These are phyloP conservation scores for Trichoderma sp. DNA, from an alignment of 2,329 filamentous ascomycete species.

Conservation along the genomic window DNA sequence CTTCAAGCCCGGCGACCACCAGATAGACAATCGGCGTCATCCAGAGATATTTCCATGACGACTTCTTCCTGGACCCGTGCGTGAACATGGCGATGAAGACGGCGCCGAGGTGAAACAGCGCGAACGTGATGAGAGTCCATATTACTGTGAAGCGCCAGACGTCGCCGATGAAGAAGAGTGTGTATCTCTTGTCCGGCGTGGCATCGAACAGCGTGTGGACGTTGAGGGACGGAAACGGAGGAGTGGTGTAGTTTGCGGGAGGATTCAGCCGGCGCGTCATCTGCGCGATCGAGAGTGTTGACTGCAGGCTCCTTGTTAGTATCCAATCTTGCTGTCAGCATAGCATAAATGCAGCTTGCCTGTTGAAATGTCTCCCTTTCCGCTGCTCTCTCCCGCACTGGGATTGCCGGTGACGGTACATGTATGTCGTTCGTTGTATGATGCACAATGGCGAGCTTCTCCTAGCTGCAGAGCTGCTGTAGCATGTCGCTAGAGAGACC, in stretches of 20 bases:
- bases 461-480: not conserved
- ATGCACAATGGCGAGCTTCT: not conserved
- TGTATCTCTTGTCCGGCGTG: constrained; percentile 47
- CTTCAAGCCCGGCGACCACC: constrained; percentile 73
- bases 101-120: constrained; percentile 71
- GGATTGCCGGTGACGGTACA: not conserved
- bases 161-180: constrained; percentile 72
- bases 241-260: constrained; percentile 61
- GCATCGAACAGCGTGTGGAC: constrained; percentile 59
- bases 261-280: constrained; percentile 36
- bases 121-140: constrained; percentile 83
- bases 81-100: constrained; percentile 71
- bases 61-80: constrained; percentile 60
- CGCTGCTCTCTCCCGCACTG: not conserved
- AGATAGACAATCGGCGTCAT: constrained; percentile 70
- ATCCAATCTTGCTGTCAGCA: not conserved
- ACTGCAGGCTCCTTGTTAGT: not conserved
- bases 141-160: constrained; percentile 85
- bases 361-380: not conserved
- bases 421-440: not conserved
- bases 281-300: not conserved
- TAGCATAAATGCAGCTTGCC: not conserved
- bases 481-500: not conserved
- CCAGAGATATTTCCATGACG: constrained; percentile 66
- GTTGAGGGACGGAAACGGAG: constrained; percentile 79